These are phyloP conservation scores for Curvularia verruculosa DNA, from an alignment of 2,329 filamentous ascomycete species.

Conservation along the genomic window DNA sequence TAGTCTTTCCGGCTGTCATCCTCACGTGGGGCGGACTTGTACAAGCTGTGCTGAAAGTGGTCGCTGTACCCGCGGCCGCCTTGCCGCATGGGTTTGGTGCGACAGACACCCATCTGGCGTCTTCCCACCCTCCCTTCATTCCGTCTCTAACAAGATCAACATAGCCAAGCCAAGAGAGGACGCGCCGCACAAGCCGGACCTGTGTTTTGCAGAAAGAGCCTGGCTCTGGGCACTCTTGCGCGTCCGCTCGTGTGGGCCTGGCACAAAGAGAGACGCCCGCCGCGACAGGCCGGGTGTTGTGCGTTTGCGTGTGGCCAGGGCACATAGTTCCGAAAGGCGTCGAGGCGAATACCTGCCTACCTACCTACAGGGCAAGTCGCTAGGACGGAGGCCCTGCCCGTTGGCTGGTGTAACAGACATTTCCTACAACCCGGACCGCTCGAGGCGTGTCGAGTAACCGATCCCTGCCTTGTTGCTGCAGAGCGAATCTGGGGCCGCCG, in stretches of 20 bases:
- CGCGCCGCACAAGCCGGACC: slow-evolving; percentile 12
- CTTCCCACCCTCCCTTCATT: slow-evolving; percentile 11
- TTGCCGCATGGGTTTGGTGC: slow-evolving; percentile 15
- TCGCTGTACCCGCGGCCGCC: slow-evolving; percentile 3
- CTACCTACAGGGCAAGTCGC: slow-evolving; percentile 21
- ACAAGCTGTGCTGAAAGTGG: slow-evolving; percentile 7
- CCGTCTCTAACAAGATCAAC: slow-evolving; percentile 19
- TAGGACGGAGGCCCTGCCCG: slow-evolving; percentile 16
- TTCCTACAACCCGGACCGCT: slow-evolving; percentile 22
- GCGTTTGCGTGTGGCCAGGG: slow-evolving; percentile 13
- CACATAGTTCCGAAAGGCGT: background rate
- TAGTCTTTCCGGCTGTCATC: slow-evolving; percentile 12
- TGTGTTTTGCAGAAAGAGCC: background rate
- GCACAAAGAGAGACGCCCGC: background rate
- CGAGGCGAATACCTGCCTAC: too few species aligned
- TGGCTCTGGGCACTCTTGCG: background rate
- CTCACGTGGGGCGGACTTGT: slow-evolving; percentile 20
- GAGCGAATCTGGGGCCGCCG: slow-evolving; percentile 24
- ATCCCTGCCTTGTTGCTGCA: slow-evolving; percentile 28
- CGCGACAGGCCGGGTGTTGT: background rate
- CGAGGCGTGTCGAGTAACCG: slow-evolving; percentile 25
- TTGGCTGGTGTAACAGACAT: slow-evolving; percentile 26
- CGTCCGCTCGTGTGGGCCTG: background rate
- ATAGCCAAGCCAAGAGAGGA: slow-evolving; percentile 4
- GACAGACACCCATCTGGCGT: slow-evolving; percentile 8